Conservation (phyloP, 495 filamentous ascomycete genomes). For the Podospora appendiculata region DNA sequence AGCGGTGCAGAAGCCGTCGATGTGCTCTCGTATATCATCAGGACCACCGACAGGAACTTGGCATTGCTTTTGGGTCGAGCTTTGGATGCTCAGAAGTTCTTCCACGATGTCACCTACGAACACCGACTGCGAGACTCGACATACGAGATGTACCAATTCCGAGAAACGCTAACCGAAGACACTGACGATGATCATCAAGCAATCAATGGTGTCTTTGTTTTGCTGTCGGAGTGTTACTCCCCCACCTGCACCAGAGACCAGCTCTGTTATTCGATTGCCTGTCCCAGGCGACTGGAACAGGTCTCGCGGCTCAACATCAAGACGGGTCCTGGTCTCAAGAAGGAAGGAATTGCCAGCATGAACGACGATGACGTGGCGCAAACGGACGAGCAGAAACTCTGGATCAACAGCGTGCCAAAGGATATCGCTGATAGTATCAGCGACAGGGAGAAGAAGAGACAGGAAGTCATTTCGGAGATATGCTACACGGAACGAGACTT, state of each 20-base stretch:
- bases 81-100: constrained; percentile 97
- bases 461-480: constrained; percentile 96
- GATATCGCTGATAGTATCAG: constrained; percentile 83
- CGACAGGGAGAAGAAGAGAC: constrained; percentile 92
- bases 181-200: constrained; percentile 53
- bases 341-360: constrained; percentile 63
- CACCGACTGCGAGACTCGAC: constrained; percentile 87
- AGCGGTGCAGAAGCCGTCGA: constrained; percentile 93
- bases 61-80: constrained; percentile 89
- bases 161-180: constrained; percentile 86
- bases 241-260: constrained; percentile 93
- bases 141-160: constrained; percentile 92
- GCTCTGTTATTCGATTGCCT: constrained; percentile 97
- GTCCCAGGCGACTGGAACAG: constrained; percentile 88
- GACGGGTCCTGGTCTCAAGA: constrained; percentile 76
- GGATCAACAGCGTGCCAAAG: constrained; percentile 98
- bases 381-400: constrained; percentile 93
- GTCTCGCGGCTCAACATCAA: constrained; percentile 89
- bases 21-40: constrained; percentile 87
- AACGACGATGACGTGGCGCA: constrained; percentile 82
- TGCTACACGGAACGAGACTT: constrained; percentile 99
- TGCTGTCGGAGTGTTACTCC: constrained; percentile 95
- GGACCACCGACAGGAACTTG: constrained; percentile 91
- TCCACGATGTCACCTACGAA: constrained; percentile 98
- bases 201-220: constrained; percentile 94